Base-by-base conservation (phyloP, 2,329 filamentous ascomycete genomes). In the Pseudomassariella vexata region DNA sequence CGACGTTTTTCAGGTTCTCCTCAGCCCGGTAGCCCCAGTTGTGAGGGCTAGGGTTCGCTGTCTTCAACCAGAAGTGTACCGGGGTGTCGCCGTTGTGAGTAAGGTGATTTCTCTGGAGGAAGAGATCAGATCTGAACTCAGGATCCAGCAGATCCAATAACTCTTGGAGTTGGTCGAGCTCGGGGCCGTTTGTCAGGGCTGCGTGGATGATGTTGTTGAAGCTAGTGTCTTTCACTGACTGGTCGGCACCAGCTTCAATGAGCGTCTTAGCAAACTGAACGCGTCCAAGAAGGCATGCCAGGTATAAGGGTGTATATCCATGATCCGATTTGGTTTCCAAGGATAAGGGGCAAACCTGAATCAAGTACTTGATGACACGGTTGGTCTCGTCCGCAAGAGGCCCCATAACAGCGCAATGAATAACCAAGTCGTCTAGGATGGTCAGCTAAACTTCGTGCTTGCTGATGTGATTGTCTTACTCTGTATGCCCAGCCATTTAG, bases 161-260 rank as follows among this genome's bases (percentile, higher is more conserved):
- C 2, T 52, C 40, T 8, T 62, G 53, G 12, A 76, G 54, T 33
- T 55, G 46, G 3, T 51, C 39, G 5, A 50, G 51, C 4, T 45
- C 50, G 9, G 62, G 63, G 3, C 38, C 46, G 16, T 44, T 48
- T 4, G 37, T 33, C 9, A 63, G 47, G 6, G 79, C 64, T 3
- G 68, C 61, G 48, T 94, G 86, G 2, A 90, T 41, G 11, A 90
- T 60, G 45, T 90, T 94, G 42, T 74, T 68, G 9, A 76, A 76
- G 3, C 59, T 50, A 8, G 58, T 59, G 48, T 85, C 79, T 16
- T 78, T 78, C 20, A 61, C 61, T 1, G 75, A 73, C 48, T 85
- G 79, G 48, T 92, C 76, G 3, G 84, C 83, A 3, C 82, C 84
- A 17, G 72, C 74, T 1, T 69, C 62, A 30, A 90, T 66, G 21